Evolutionary conservation across 2,329 filamentous ascomycete species (phyloP).

Genomic region (Bertia moriformis): DNA sequence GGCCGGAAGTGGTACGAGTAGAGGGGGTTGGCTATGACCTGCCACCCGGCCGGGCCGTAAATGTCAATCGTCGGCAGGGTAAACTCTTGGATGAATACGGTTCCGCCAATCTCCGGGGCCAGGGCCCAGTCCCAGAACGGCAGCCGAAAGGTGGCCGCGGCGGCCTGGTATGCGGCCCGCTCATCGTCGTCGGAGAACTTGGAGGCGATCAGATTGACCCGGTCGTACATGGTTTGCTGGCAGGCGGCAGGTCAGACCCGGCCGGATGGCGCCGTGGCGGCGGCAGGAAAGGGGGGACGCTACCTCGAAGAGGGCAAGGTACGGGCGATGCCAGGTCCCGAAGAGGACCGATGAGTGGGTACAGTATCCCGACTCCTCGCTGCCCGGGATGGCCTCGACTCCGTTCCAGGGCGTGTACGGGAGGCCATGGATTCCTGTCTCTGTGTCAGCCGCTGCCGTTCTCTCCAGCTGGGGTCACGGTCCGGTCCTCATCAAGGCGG

Average conservation of each 20-base stretch:
- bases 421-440: constrained; percentile 63
- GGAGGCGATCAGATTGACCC: constrained; percentile 9
- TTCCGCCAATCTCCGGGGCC: constrained; percentile 2
- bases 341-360: constrained; percentile 64
- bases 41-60: constrained; percentile 37
- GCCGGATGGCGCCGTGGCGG: too few relatives aligned
- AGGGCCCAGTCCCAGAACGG: constrained; percentile 46
- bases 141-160: constrained; percentile 34
- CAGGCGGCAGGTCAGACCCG: background rate
- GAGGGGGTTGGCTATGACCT: constrained; percentile 45
- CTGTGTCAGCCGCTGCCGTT: background rate
- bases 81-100: constrained; percentile 6
- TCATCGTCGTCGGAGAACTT: constrained; percentile 8
- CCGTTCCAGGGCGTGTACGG: constrained; percentile 47
- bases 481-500: constrained; percentile 1
- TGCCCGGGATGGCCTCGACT: constrained; percentile 29
- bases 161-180: constrained; percentile 14
- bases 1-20: constrained; percentile 47
- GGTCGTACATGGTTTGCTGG: constrained; percentile 11
- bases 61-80: constrained; percentile 23
- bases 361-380: constrained; percentile 55
- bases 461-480: background rate
- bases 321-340: constrained; percentile 71
- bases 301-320: constrained; percentile 49
- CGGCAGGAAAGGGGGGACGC: too few relatives aligned